Evolutionary conservation across 495 filamentous ascomycete species (phyloP).

Genomic region (Aspergillus leporis): DNA sequence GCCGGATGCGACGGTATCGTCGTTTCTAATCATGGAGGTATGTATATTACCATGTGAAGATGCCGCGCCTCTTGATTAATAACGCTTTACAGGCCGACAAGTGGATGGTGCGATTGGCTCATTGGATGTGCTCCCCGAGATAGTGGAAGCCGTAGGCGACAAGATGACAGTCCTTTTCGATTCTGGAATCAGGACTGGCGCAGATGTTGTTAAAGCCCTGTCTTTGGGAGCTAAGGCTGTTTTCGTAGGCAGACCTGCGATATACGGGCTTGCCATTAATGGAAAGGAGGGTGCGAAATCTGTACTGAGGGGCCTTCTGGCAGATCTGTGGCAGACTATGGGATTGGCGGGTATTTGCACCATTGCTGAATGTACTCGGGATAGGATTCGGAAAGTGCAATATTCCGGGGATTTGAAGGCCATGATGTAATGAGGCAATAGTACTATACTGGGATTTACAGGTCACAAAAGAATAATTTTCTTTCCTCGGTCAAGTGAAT

Average conservation of each 20-base stretch:
- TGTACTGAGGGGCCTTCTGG: conserved; percentile 56
- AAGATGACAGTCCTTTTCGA: conserved; percentile 63
- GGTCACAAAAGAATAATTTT: too few species aligned
- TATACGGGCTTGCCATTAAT: conserved; percentile 73
- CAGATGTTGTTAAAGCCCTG: conserved; percentile 79
- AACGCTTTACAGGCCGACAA: conserved; percentile 50
- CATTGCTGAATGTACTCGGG: conserved; percentile 52
- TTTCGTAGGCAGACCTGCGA: conserved; percentile 80
- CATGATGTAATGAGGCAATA: conserved; percentile 31
- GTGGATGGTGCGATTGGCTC: conserved; percentile 66
- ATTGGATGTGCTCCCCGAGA: conserved; percentile 64
- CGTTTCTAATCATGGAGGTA: conserved; percentile 57
- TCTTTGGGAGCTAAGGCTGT: conserved; percentile 89
- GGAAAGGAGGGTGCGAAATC: conserved; percentile 59
- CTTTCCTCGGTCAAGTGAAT: too few species aligned
- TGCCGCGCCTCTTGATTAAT: neutral
- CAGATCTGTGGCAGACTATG: conserved; percentile 64
- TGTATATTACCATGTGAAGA: conserved; percentile 7
- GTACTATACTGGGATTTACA: too few species aligned
- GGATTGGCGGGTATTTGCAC: conserved; percentile 54
- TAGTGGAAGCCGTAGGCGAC: conserved; percentile 58
- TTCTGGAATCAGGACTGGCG: conserved; percentile 60
- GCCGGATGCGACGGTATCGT: conserved; percentile 54
- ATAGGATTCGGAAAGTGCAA: conserved; percentile 51
- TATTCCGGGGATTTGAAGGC: conserved; percentile 55